Conservation (phyloP, 495 filamentous ascomycete genomes). For the Schizothecium vesticola region DNA sequence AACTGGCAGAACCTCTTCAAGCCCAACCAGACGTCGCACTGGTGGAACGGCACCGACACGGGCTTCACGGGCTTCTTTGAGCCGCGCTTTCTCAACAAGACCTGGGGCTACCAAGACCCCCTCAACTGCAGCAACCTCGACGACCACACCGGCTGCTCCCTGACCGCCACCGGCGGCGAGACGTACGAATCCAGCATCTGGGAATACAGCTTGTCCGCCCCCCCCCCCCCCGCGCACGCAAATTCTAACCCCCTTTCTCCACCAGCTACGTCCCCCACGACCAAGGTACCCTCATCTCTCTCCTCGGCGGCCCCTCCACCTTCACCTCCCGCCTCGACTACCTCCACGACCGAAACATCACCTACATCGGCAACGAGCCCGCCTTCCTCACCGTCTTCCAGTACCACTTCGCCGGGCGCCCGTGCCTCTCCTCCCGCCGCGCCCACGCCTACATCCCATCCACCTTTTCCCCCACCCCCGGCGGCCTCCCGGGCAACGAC, state of each 20-base stretch:
- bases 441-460: constrained; percentile 63
- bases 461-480: constrained; percentile 53
- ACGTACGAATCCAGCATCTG: constrained; percentile 68
- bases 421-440: constrained; percentile 56
- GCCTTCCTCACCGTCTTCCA: constrained; percentile 65
- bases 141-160: constrained; percentile 50
- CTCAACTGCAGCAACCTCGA: constrained; percentile 57
- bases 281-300: constrained; percentile 55
- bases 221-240: neutral
- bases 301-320: constrained; percentile 54
- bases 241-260: neutral
- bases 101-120: constrained; percentile 66
- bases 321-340: constrained; percentile 61
- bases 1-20: constrained; percentile 71
- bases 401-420: constrained; percentile 67
- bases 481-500: constrained; percentile 67
- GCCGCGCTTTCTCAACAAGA: constrained; percentile 59
- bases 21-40: constrained; percentile 51
- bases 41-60: constrained; percentile 54
- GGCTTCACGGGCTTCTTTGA: constrained; percentile 66
- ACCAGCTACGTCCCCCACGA: constrained; percentile 62
- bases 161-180: constrained; percentile 58
- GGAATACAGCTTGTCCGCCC: constrained; percentile 60
- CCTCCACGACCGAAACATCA: constrained; percentile 59
- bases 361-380: constrained; percentile 70